phyloP scores from a whole-genome alignment of 805 yeast species.

The Naumovozyma baii region DNA sequence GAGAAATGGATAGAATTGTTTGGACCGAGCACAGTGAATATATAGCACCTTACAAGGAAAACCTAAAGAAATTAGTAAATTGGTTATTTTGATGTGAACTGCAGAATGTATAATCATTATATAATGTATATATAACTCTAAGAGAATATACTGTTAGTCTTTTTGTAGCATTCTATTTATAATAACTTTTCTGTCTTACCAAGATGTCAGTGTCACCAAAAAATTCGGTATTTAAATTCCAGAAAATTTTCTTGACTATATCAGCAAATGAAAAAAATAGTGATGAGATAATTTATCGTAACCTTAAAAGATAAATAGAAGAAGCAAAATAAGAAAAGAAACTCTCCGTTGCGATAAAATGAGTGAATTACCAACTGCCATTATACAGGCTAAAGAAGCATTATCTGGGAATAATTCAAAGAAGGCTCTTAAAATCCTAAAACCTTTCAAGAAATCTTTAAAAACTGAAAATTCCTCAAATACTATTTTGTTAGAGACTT shows the following conservation, averaged over 20 bases:
- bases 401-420: slow-evolving; percentile 22
- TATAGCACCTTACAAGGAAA: slow-evolving; percentile 26
- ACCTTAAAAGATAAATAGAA: background rate
- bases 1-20: slow-evolving; percentile 69
- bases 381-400: slow-evolving; percentile 18
- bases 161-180: no score
- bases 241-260: no score
- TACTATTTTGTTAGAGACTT: slow-evolving; percentile 41
- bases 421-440: slow-evolving; percentile 30
- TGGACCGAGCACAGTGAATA: slow-evolving; percentile 65
- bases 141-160: no score
- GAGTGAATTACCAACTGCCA: slow-evolving; percentile 11
- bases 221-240: no score
- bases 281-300: slow-evolving; percentile 3
- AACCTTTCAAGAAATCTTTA: slow-evolving; percentile 26
- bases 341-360: slow-evolving; percentile 3
- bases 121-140: no score
- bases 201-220: no score
- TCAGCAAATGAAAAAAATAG: slow-evolving; percentile 1
- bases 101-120: no score
- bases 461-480: slow-evolving; percentile 24
- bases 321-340: background rate
- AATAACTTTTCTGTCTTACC: no score
- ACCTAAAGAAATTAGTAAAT: slow-evolving; percentile 19
- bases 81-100: slow-evolving; percentile 32